These are phyloP conservation scores for Pseudozyma tsukubaensis DNA, from an alignment of 1,284 basidiomycete genomes.

Conservation along the genomic window DNA sequence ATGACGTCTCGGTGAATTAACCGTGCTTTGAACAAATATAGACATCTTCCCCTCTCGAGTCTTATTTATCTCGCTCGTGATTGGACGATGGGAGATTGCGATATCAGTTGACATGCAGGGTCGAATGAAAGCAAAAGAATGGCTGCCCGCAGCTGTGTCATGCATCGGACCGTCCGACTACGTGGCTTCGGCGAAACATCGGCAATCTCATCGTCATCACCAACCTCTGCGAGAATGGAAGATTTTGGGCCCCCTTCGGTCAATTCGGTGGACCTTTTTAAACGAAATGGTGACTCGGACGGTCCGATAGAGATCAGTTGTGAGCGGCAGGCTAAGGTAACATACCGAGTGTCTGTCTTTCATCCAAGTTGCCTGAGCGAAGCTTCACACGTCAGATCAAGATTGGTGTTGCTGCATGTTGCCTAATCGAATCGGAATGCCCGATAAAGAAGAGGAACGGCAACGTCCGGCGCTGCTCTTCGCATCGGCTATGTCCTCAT, in stretches of 20 bases:
- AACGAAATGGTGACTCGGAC: too few relatives aligned
- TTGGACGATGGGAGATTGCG: constrained; percentile 12
- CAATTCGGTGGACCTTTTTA: not conserved
- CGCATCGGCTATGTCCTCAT: too few relatives aligned
- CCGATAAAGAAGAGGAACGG: too few relatives aligned
- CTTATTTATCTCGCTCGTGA: constrained; percentile 18
- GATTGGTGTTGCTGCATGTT: too few relatives aligned
- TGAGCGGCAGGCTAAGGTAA: too few relatives aligned
- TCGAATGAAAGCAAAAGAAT: constrained; percentile 1
- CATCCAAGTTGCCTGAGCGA: too few relatives aligned
- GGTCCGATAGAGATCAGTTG: too few relatives aligned
- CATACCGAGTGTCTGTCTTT: too few relatives aligned
- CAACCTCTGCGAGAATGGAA: not conserved
- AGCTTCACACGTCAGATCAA: too few relatives aligned
- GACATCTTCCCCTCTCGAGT: constrained; percentile 4
- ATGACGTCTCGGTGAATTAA: constrained; percentile 14
- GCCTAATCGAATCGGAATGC: too few relatives aligned
- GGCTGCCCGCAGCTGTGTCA: not conserved
- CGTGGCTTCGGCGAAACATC: not conserved
- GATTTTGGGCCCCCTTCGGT: not conserved
- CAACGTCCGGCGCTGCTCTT: too few relatives aligned
- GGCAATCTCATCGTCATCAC: not conserved
- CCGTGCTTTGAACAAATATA: constrained; percentile 7
- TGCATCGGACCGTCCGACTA: not conserved
- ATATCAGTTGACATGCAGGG: constrained; percentile 22